These are phyloP conservation scores for Kernera saxatilis DNA, from an alignment of 345 rosid species.

Conservation along the genomic window DNA sequence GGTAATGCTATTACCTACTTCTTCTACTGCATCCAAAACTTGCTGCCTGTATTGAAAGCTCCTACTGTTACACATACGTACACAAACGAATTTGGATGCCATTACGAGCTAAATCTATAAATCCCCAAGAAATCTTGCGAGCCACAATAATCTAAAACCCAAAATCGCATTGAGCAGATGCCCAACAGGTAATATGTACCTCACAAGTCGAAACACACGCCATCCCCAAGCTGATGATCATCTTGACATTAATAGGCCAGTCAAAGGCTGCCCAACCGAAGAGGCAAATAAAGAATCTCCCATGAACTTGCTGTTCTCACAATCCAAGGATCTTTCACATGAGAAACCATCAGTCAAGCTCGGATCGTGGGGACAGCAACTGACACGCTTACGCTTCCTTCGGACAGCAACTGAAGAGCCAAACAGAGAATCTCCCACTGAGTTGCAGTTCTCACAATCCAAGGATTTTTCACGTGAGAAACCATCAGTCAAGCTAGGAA, in stretches of 20 bases:
- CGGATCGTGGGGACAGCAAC: conserved; percentile 32
- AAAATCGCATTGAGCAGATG: conserved; percentile 26
- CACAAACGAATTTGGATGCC: conserved; percentile 31
- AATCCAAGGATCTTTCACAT: conserved; percentile 35
- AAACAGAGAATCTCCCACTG: conserved; percentile 43
- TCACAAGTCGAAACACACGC: not conserved
- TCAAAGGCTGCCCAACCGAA: conserved; percentile 43
- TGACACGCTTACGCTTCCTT: conserved; percentile 53
- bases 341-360: conserved; percentile 8
- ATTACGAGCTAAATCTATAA: not conserved
- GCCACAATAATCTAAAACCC: conserved; percentile 23
- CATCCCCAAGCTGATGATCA: conserved; percentile 28
- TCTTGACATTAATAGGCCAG: conserved; percentile 67
- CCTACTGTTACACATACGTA: conserved; percentile 32
- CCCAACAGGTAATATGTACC: conserved; percentile 18
- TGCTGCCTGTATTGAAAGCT: conserved; percentile 30
- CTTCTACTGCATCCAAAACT: conserved; percentile 42
- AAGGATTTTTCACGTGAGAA: conserved; percentile 21
- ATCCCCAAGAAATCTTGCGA: conserved; percentile 15
- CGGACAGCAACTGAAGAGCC: conserved; percentile 14
- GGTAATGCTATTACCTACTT: conserved; percentile 24
- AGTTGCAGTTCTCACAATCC: conserved; percentile 67
- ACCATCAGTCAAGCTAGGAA: conserved; percentile 15
- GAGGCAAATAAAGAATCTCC: conserved; percentile 48
- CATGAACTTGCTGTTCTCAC: conserved; percentile 64